Base-by-base conservation (phyloP, 306 rosid species). In the Sphenostylis stenocarpa region DNA sequence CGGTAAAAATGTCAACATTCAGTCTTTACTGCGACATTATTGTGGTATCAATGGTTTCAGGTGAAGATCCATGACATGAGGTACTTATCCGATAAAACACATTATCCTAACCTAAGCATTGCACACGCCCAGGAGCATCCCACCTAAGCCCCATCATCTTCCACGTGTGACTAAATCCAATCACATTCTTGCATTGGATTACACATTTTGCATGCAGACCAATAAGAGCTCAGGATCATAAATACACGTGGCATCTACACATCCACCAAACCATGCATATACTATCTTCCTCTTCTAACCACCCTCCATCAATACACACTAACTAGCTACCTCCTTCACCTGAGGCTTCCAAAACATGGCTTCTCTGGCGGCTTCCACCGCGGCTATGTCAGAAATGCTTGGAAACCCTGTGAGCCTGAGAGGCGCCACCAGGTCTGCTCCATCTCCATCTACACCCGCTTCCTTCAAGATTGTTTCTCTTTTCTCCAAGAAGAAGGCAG, bases 361-460 rank as follows among this genome's bases (percentile, higher is more conserved):
- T 49, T 88, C 90, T 63, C 81, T 88, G 38, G 87, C 88, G 16
- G 86, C 93, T 53, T 81, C 93, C 19, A 84, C 88, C 5, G 85
- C 84, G 1, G 87, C 89, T 26, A 84, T 88, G 80, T 88, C 95
- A 19, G 97, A 91, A 71, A 88, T 91, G 90, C 87, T 91, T 0
- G 88, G 95, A 65, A 91, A 81, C 47, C 88, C 89, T 10, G 75
- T 91, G 38, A 80, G 72, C 69, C 81, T 88, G 67, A 79, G 82
- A 19, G 87, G 88, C 2, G 79, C 87, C 0, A 38, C 81, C 1
- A 74, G 90, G 83, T 73, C 88, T 6, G 87, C 97, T 12, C 91
- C 95, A 4, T 72, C 87, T 0, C 60, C 95, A 36, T 81, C 95
- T 2, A 82, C 47, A 70, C 84, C 90, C 0, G 67, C 83, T 45